These are phyloP conservation scores for Aspergillus sp. DNA, from an alignment of 2,329 filamentous ascomycete genomes.

Conservation along the genomic window DNA sequence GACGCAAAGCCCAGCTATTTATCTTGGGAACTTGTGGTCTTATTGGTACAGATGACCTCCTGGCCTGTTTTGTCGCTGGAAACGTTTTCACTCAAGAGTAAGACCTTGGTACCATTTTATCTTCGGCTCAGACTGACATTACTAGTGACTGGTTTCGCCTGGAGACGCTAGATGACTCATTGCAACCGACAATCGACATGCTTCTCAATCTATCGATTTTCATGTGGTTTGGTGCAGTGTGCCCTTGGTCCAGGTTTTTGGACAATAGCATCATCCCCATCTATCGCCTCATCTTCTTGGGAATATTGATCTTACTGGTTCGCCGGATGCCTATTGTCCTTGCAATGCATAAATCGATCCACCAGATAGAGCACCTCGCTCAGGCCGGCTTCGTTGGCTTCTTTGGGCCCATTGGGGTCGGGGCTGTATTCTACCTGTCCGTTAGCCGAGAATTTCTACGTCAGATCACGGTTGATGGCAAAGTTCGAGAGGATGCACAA, in stretches of 20 bases:
- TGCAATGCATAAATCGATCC: slow-evolving; percentile 68
- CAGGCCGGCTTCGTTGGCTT: slow-evolving; percentile 87
- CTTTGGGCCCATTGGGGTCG: slow-evolving; percentile 88
- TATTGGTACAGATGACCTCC: slow-evolving; percentile 81
- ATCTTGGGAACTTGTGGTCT: slow-evolving; percentile 82
- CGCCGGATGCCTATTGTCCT: slow-evolving; percentile 74
- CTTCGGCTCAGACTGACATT: slow-evolving; percentile 9
- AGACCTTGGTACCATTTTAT: slow-evolving; percentile 13
- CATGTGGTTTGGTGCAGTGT: slow-evolving; percentile 84
- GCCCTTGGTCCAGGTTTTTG: slow-evolving; percentile 71
- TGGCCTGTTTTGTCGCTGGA: slow-evolving; percentile 88
- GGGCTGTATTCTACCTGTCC: slow-evolving; percentile 85
- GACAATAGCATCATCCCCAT: slow-evolving; percentile 66
- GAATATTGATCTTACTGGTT: slow-evolving; percentile 70
- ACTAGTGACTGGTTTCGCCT: slow-evolving; percentile 80
- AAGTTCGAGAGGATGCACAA: slow-evolving; percentile 60
- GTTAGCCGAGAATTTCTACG: slow-evolving; percentile 70
- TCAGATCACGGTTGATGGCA: slow-evolving; percentile 53
- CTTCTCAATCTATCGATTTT: slow-evolving; percentile 84
- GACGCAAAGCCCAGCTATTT: slow-evolving; percentile 54
- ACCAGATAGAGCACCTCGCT: slow-evolving; percentile 67
- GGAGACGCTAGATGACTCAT: slow-evolving; percentile 80
- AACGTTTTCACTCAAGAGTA: slow-evolving; percentile 86
- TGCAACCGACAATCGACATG: slow-evolving; percentile 96
- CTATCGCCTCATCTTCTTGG: slow-evolving; percentile 67